Percentiles rank a stretch among this genome's conserved stretches.
These are phyloP conservation scores for Chaetomium tenue DNA, from an alignment of 495 filamentous ascomycete species.

Conservation along the genomic window DNA sequence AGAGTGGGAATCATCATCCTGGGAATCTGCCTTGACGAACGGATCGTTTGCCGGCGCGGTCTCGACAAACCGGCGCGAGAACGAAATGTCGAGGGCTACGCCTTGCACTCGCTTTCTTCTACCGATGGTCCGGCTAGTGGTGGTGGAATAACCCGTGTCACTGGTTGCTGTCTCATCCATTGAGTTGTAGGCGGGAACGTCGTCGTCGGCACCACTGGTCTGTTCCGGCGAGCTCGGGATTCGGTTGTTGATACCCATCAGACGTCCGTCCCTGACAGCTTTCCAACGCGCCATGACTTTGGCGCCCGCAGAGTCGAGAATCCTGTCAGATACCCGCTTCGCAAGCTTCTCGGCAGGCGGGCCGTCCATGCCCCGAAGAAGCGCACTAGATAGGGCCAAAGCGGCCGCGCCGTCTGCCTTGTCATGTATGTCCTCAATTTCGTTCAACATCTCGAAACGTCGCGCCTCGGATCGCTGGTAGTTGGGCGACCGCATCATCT, in stretches of 20 bases:
- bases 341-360: conserved; percentile 13
- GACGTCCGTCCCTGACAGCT: not conserved
- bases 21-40: not conserved
- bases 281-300: conserved; percentile 10
- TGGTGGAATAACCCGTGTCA: not conserved
- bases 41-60: not conserved
- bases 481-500: conserved; percentile 19
- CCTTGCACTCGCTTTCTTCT: not conserved
- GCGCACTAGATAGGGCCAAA: not conserved
- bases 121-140: not conserved
- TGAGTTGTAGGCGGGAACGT: not conserved
- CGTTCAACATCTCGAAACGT: conserved; percentile 7
- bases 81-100: not conserved
- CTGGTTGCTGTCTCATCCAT: too few species aligned
- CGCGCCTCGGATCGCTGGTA: conserved; percentile 17
- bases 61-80: not conserved
- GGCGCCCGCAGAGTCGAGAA: not conserved
- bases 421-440: conserved; percentile 10
- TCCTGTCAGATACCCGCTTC: not conserved
- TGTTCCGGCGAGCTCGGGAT: not conserved
- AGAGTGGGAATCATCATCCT: not conserved
- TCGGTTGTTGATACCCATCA: not conserved
- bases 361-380: conserved; percentile 3
- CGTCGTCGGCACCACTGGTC: not conserved
- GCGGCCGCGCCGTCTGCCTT: not conserved